phyloP scores from a whole-genome alignment of 768 basidiomycete genomes.

The Macrocybe gigantea region DNA sequence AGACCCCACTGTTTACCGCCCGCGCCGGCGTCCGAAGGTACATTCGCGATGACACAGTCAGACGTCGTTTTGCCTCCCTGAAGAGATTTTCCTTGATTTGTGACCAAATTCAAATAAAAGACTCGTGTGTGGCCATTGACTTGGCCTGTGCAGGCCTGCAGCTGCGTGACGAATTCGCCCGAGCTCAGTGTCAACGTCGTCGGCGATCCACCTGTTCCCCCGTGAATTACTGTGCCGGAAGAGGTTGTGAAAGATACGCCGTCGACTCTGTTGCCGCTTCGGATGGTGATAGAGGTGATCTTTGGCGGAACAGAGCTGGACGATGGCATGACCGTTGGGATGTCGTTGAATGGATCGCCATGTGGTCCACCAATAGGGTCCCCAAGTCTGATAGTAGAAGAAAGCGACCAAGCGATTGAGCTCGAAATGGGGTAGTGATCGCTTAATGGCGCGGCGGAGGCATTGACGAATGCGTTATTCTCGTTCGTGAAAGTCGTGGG shows the following conservation, averaged over 20 bases:
- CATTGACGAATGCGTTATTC: conserved; percentile 23
- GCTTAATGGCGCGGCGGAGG: conserved; percentile 22
- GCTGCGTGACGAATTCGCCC: conserved; percentile 18
- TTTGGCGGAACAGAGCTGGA: conserved; percentile 12
- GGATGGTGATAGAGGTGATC: conserved; percentile 23
- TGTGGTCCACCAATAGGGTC: conserved; percentile 28
- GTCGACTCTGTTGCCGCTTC: conserved; percentile 25
- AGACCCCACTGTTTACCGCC: conserved; percentile 21
- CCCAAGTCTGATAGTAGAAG: conserved; percentile 21
- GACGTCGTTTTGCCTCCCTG: conserved; percentile 21
- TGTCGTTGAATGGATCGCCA: conserved; percentile 24
- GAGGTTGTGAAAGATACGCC: conserved; percentile 20
- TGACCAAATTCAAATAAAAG: conserved; percentile 24
- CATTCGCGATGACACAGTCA: conserved; percentile 18
- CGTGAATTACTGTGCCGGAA: conserved; percentile 18
- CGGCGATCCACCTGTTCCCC: conserved; percentile 27
- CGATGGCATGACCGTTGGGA: conserved; percentile 13
- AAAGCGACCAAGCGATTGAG: conserved; percentile 23
- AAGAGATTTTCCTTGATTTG: conserved; percentile 22
- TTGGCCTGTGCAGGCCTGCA: conserved; percentile 19
- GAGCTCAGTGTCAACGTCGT: conserved; percentile 18
- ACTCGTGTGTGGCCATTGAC: conserved; percentile 22
- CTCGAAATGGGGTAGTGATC: conserved; percentile 30
- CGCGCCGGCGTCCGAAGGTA: conserved; percentile 22
- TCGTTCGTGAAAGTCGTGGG: conserved; percentile 24